Base-by-base conservation (phyloP, 257 asterid species). In the Schizonepeta tenuifolia region DNA sequence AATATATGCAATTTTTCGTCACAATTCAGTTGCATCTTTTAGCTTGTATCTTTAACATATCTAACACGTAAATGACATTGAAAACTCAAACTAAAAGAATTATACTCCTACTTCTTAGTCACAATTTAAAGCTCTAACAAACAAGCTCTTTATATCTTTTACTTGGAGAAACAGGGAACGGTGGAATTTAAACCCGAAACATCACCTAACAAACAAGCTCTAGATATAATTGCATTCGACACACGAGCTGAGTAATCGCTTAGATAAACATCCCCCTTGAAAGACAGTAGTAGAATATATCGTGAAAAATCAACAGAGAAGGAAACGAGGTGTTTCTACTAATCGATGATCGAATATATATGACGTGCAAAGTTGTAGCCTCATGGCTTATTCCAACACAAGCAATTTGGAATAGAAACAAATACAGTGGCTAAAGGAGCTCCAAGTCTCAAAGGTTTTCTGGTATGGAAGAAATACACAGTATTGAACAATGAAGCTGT, bases 341-440 rank as follows among this genome's bases (percentile, higher is more conserved):
- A 0, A 35, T 36, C 41, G 3, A 38, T 9, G 28, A 61, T 35
- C 15, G 49, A 4, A 15, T 8, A 51, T 51, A 0, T 1, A 51
- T 43, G 50, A 18, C 43, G 43, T 7, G 12, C 43, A 38, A 38
- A 38, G 43, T 38, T 38, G 43, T 7, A 38, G 43, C 11, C 11
- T 38, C 43, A 51, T 51, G 57, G 57, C 12, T 51, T 51, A 51
- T 51, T 51, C 57, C 6, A 20, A 17, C 13, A 8, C 22, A 0
- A 3, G 13, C 31, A 67, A 44, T 28, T 36, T 62, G 38, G 58
- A 65, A 65, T 26, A 53, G 15, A 68, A 57, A 67, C 47, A 68
- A 69, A 62, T 68, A 60, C 41, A 33, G 17, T 75, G 54, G 69
- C 8, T 53, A 35, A 58, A 46, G 12, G 64, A 24, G 67, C 15